A percentile compares a stretch with the other conserved stretches of the same genome.
These are phyloP conservation scores for Daldinia decipiens DNA, from an alignment of 495 filamentous ascomycete species.

Conservation along the genomic window DNA sequence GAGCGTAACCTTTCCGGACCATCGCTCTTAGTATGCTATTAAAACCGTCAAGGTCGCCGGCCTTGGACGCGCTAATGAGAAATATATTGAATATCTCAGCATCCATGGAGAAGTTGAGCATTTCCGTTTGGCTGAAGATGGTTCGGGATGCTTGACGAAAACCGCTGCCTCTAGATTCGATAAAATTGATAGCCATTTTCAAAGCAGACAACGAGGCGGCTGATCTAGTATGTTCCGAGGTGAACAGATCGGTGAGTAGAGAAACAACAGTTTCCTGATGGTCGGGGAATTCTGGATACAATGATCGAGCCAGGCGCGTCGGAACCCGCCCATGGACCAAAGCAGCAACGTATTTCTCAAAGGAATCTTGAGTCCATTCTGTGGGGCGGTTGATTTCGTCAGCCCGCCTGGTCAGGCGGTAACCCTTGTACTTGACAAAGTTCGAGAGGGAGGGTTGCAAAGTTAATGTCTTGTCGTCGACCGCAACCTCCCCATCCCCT, in stretches of 20 bases:
- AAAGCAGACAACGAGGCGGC: constrained; percentile 47
- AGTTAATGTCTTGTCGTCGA: constrained; percentile 35
- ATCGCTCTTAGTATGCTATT: constrained; percentile 47
- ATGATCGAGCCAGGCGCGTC: constrained; percentile 29
- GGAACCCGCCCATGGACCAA: constrained; percentile 46
- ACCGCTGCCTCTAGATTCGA: constrained; percentile 33
- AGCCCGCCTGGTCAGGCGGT: constrained; percentile 37
- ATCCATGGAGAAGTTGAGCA: constrained; percentile 44
- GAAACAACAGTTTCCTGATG: constrained; percentile 47
- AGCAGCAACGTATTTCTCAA: constrained; percentile 50
- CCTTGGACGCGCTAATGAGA: constrained; percentile 45
- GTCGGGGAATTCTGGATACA: constrained; percentile 41
- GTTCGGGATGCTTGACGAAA: constrained; percentile 31
- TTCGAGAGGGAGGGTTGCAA: constrained; percentile 12
- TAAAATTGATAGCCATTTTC: constrained; percentile 53
- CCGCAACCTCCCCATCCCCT: constrained; percentile 7
- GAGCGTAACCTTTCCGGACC: constrained; percentile 42
- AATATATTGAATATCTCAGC: constrained; percentile 50
- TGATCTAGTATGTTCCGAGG: constrained; percentile 30
- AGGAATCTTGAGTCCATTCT: constrained; percentile 50
- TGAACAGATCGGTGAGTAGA: constrained; percentile 47
- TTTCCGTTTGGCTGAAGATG: constrained; percentile 41
- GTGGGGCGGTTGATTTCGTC: constrained; percentile 48
- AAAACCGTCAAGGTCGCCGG: constrained; percentile 48
- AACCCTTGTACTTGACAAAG: constrained; percentile 25